Conservation (phyloP, 192 early-diverging fungal genomes). For the Backusella sp. region DNA sequence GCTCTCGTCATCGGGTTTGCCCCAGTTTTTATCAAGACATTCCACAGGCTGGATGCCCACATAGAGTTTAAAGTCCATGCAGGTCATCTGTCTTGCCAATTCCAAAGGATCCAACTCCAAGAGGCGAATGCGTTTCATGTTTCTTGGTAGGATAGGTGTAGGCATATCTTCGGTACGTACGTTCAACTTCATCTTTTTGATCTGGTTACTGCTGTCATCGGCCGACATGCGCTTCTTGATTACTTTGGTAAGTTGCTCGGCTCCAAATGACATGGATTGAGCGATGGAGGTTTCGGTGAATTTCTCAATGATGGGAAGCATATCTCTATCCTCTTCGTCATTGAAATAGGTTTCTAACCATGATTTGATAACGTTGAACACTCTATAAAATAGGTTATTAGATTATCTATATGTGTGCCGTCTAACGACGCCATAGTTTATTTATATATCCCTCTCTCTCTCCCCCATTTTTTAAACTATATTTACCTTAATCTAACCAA, state of each 20-base stretch:
- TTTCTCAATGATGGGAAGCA: slow-evolving; percentile 11
- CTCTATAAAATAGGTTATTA: slow-evolving; percentile 33
- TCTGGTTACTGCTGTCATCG: slow-evolving; percentile 49
- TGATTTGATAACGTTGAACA: slow-evolving; percentile 89
- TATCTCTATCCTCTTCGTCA: slow-evolving; percentile 64
- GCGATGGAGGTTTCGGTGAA: slow-evolving; percentile 28
- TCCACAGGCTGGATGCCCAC: slow-evolving; percentile 81
- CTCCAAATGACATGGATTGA: slow-evolving; percentile 33
- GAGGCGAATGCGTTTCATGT: slow-evolving; percentile 72
- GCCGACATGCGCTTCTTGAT: slow-evolving; percentile 31
- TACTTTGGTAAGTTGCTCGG: slow-evolving; percentile 24
- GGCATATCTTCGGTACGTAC: slow-evolving; percentile 62
- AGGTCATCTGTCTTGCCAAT: slow-evolving; percentile 90
- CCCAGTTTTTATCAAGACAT: slow-evolving; percentile 88
- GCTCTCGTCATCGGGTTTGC: slow-evolving; percentile 53
- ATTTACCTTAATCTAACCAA: slow-evolving; percentile 75
- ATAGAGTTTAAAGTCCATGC: slow-evolving; percentile 80
- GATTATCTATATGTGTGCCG: not conserved
- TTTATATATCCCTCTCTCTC: not conserved
- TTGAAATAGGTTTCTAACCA: slow-evolving; percentile 89
- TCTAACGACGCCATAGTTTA: not conserved
- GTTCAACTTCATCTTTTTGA: slow-evolving; percentile 65
- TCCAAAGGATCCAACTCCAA: slow-evolving; percentile 89
- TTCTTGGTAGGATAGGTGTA: slow-evolving; percentile 75
- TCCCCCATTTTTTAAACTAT: no score